Conservation (phyloP, 768 basidiomycete species). For the Russula brevipes region DNA sequence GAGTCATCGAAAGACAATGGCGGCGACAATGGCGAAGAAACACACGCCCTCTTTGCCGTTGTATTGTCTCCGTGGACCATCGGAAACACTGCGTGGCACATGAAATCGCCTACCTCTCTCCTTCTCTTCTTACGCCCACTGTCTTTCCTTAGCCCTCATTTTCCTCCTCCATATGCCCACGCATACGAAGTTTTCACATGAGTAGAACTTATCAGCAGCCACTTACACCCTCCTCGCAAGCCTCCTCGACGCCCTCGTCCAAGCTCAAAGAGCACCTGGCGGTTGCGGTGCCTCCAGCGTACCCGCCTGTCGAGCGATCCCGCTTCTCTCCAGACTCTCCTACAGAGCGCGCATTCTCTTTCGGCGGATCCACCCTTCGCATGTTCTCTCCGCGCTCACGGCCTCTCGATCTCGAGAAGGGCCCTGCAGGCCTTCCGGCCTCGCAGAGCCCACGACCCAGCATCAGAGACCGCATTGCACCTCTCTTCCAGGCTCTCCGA, state of each 20-base stretch:
- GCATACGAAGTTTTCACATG: conserved; percentile 7
- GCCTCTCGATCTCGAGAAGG: conserved; percentile 24
- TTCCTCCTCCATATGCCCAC: background rate
- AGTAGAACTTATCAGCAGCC: conserved; percentile 4
- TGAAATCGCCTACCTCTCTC: background rate
- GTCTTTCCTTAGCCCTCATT: background rate
- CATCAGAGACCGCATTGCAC: conserved; percentile 35
- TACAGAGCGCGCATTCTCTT: conserved; percentile 17
- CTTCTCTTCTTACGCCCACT: background rate
- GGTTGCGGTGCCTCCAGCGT: conserved; percentile 21
- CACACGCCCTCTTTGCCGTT: too few species aligned
- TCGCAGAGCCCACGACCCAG: conserved; percentile 17
- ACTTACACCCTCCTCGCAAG: conserved; percentile 2
- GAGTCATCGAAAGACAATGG: too few species aligned
- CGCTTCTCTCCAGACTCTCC: conserved; percentile 45
- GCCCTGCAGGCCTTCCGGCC: conserved; percentile 18
- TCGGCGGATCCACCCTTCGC: conserved; percentile 28
- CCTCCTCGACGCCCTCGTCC: background rate
- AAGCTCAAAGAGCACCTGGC: conserved; percentile 22
- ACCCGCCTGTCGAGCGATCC: conserved; percentile 33
- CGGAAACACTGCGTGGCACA: background rate
- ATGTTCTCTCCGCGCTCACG: conserved; percentile 26
- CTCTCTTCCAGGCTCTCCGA: conserved; percentile 36
- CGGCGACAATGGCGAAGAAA: too few species aligned
- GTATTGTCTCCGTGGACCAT: background rate